Conservation (phyloP, 2,329 filamentous ascomycete species). For the Aspergillus sp. region DNA sequence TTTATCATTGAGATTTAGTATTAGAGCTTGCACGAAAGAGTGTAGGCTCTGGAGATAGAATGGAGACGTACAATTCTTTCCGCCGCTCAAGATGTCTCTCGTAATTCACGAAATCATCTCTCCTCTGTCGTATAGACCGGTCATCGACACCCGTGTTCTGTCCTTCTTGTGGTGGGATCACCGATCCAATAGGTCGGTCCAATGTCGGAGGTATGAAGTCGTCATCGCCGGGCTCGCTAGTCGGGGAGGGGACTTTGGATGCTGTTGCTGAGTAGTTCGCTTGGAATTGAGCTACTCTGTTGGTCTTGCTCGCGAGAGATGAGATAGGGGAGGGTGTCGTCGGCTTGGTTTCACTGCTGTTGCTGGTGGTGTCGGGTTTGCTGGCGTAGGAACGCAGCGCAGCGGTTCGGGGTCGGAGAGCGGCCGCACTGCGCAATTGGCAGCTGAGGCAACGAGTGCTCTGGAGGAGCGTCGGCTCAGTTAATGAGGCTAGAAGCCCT, state of each 20-base stretch:
- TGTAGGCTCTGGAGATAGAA: neutral
- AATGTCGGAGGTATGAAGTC: slow-evolving; percentile 57
- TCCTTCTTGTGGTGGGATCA: slow-evolving; percentile 69
- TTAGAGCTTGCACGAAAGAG: slow-evolving; percentile 9
- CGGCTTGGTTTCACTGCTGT: slow-evolving; percentile 9
- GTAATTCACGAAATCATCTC: slow-evolving; percentile 80
- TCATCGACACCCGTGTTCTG: slow-evolving; percentile 79
- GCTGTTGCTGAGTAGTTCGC: slow-evolving; percentile 28
- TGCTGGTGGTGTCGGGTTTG: slow-evolving; percentile 12
- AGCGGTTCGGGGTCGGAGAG: slow-evolving; percentile 17
- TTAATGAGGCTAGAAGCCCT: slow-evolving; percentile 17
- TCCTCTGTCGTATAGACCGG: slow-evolving; percentile 66
- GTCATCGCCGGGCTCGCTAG: slow-evolving; percentile 33
- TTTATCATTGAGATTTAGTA: neutral
- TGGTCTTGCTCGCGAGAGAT: slow-evolving; percentile 12
- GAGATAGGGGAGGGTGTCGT: slow-evolving; percentile 11
- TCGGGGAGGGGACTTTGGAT: slow-evolving; percentile 14
- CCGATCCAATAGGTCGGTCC: slow-evolving; percentile 78
- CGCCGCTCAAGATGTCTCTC: slow-evolving; percentile 79
- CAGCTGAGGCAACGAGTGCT: slow-evolving; percentile 38
- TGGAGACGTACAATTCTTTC: slow-evolving; percentile 65
- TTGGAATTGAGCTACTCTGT: slow-evolving; percentile 27
- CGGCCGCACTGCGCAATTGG: slow-evolving; percentile 34
- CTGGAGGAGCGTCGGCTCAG: slow-evolving; percentile 29
- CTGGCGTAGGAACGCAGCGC: slow-evolving; percentile 34